Evolutionary conservation across 768 basidiomycete species (phyloP).

Genomic region (Leccinum pellstonianum): DNA sequence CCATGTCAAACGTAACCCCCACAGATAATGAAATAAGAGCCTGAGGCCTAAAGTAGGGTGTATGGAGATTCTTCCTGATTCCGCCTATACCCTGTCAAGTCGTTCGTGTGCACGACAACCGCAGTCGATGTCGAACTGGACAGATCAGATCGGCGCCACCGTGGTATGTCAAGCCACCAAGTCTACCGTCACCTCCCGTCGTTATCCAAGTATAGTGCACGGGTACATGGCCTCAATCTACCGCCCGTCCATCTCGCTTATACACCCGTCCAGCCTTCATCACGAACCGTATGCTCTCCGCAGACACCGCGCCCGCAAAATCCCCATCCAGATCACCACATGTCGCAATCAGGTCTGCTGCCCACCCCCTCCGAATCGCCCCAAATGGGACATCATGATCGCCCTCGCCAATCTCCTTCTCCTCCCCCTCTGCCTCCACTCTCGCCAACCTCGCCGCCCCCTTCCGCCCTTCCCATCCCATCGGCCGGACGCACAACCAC

Average conservation of each 20-base stretch:
- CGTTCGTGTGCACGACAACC: not conserved
- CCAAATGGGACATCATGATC: conserved; percentile 58
- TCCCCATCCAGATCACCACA: conserved; percentile 37
- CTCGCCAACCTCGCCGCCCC: conserved; percentile 27
- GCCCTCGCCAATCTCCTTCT: conserved; percentile 31
- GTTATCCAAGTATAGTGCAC: not conserved
- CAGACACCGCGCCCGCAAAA: conserved; percentile 45
- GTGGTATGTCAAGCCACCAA: not conserved
- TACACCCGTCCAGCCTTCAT: conserved; percentile 57
- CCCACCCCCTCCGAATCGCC: conserved; percentile 50
- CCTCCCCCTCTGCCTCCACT: conserved; percentile 27
- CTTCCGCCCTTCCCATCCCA: conserved; percentile 42
- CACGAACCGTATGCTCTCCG: conserved; percentile 49
- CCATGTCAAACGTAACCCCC: not conserved
- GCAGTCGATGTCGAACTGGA: not conserved
- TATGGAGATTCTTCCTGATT: not conserved
- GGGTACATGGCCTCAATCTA: not conserved
- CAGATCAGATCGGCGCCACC: not conserved
- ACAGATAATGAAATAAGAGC: not conserved
- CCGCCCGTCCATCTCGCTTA: conserved; percentile 37
- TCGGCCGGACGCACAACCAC: conserved; percentile 52
- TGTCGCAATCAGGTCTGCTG: conserved; percentile 47
- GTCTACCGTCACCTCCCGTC: not conserved
- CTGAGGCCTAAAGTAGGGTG: not conserved
- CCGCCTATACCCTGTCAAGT: not conserved